Base-by-base conservation (phyloP, 805 yeast genomes). In the Metschnikowia borealis region DNA sequence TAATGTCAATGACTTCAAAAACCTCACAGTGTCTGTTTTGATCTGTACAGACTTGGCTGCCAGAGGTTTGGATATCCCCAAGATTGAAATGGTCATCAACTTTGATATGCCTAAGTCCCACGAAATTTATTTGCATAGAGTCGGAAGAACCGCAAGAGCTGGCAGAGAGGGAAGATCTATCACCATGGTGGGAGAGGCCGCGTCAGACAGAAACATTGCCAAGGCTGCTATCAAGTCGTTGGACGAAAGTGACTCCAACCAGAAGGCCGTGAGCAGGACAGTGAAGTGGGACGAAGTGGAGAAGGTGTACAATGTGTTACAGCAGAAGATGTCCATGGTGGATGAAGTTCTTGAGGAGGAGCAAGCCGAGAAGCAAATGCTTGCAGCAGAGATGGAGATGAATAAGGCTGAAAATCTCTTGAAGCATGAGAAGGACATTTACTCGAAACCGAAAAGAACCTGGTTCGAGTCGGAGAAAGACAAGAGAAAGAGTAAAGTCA, bases 121-220 rank as follows among this genome's bases (percentile, higher is more conserved):
- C 62, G 99, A 94, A 57, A 80, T 92, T 36, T 94, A 94, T 68
- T 75, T 94, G 62, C 99, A 94, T 72, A 87, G 99, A 77, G 97
- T 94, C 53, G 99, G 99, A 71, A 88, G 99, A 79, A 94, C 98
- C 49, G 99, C 99, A 8, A 89, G 99, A 81, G 99, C 97, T 46
- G 98, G 98, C 18, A 82, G 98, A 70, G 89, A 87, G 48, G 99
- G 99, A 79, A 81, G 81, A 50, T 87, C 97, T 41, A 85, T 94
- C 38, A 85, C 97, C 2, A 83, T 94, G 69, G 99, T 94, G 13
- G 97, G 98, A 15, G 99, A 94, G 65, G 75, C 87, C 0, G 75
- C 89, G n/a, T 80, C 78, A 51, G 99, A 94, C 56, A 83, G 99
- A 69, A 73, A 78, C 44, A 89, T 94, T 59, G 98, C 94, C n/a